These are phyloP conservation scores for Onygena corvina DNA, from an alignment of 2,329 filamentous ascomycete genomes.

Conservation along the genomic window DNA sequence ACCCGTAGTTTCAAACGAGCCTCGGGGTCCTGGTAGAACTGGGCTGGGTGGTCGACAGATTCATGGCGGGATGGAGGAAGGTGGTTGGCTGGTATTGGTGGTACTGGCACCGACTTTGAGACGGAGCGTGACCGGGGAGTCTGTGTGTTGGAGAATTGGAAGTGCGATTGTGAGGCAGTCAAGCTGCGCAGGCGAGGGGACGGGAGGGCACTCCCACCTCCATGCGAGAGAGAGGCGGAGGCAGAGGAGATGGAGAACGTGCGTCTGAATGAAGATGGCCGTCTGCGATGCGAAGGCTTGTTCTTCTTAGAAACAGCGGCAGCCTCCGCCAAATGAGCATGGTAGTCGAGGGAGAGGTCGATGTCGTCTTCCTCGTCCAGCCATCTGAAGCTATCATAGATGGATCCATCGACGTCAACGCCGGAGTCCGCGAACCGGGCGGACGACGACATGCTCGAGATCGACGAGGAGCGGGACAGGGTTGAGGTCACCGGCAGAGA, in stretches of 20 bases:
- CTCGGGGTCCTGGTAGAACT: slow-evolving; percentile 83
- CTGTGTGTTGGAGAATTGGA: slow-evolving; percentile 14
- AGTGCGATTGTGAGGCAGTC: slow-evolving; percentile 24
- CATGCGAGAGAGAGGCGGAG: too few species aligned
- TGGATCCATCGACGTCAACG: slow-evolving; percentile 39
- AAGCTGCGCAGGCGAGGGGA: slow-evolving; percentile 21
- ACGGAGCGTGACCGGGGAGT: slow-evolving; percentile 26
- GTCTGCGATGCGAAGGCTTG: slow-evolving; percentile 12
- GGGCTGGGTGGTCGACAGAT: slow-evolving; percentile 57
- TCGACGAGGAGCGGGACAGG: slow-evolving; percentile 16
- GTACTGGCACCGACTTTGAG: slow-evolving; percentile 30
- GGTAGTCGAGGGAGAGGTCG: slow-evolving; percentile 59
- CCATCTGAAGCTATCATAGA: slow-evolving; percentile 61
- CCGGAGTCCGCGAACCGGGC: slow-evolving; percentile 24
- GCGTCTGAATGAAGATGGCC: slow-evolving; percentile 54
- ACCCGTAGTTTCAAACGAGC: slow-evolving; percentile 73
- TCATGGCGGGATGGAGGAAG: slow-evolving; percentile 40
- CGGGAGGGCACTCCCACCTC: slow-evolving; percentile 34
- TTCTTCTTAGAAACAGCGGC: slow-evolving; percentile 35
- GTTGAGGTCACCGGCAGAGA: slow-evolving; percentile 17
- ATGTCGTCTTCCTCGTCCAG: slow-evolving; percentile 61
- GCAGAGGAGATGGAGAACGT: slow-evolving; percentile 52
- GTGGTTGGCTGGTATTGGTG: slow-evolving; percentile 31
- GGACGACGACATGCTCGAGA: slow-evolving; percentile 15
- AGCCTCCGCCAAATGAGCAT: slow-evolving; percentile 48